Percentiles rank a stretch among this genome's conserved stretches.
phyloP scores from a whole-genome alignment of 2,329 filamentous ascomycete species.

The Blastomyces percursus region DNA sequence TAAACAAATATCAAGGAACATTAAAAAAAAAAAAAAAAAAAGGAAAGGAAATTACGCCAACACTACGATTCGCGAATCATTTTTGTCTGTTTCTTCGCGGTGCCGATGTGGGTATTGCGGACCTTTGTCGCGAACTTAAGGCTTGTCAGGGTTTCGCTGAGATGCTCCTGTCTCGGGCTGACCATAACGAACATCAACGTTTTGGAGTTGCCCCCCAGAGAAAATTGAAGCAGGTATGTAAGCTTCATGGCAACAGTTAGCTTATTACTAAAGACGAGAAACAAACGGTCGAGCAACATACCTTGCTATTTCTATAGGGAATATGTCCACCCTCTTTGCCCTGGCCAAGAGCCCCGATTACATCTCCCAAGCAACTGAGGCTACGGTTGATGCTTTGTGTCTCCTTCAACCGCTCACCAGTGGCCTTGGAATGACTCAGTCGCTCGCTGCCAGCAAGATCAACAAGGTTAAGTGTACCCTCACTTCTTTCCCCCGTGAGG shows the following conservation, averaged over 20 bases:
- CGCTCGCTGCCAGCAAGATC: conserved; percentile 91
- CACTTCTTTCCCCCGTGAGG: conserved; percentile 70
- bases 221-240: conserved; percentile 90
- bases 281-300: conserved; percentile 26
- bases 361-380: conserved; percentile 81
- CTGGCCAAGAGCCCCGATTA: conserved; percentile 83
- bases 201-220: conserved; percentile 86
- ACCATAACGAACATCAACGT: conserved; percentile 99
- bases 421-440: conserved; percentile 73
- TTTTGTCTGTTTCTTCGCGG: conserved; percentile 48
- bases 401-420: conserved; percentile 80
- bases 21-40: background rate
- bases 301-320: conserved; percentile 91
- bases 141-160: conserved; percentile 88
- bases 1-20: background rate
- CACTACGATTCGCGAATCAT: conserved; percentile 25
- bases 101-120: conserved; percentile 78
- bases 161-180: conserved; percentile 76
- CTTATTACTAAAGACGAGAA: background rate
- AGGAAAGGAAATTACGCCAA: background rate
- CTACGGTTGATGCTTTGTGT: conserved; percentile 97
- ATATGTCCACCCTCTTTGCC: conserved; percentile 69
- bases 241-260: conserved; percentile 40
- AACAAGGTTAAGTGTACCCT: conserved; percentile 90
- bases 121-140: conserved; percentile 94